These are phyloP conservation scores for Scolecobasidium constrictum DNA, from an alignment of 2,329 filamentous ascomycete species.

Conservation along the genomic window DNA sequence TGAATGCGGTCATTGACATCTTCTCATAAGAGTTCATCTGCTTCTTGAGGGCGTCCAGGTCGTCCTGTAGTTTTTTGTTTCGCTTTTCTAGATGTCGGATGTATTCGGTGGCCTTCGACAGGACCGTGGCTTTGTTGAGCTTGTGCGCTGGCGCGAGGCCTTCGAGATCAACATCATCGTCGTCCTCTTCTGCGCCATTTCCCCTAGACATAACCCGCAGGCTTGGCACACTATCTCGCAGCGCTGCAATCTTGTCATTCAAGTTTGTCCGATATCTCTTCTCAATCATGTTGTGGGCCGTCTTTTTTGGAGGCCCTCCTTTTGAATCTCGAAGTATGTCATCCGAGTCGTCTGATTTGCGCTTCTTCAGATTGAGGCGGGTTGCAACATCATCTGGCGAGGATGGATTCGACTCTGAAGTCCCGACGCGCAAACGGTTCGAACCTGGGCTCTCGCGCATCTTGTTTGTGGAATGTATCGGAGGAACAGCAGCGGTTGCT, in stretches of 20 bases:
- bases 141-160: constrained; percentile 73
- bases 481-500: constrained; percentile 14
- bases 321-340: constrained; percentile 17
- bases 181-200: constrained; percentile 48
- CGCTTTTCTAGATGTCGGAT: constrained; percentile 89
- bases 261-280: constrained; percentile 93
- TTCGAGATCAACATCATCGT: constrained; percentile 67
- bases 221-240: constrained; percentile 86
- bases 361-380: constrained; percentile 39
- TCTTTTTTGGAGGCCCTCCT: constrained; percentile 55
- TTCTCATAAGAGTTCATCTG: constrained; percentile 57
- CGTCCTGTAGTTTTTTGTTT: constrained; percentile 69
- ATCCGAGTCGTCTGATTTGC: constrained; percentile 50
- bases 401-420: constrained; percentile 40
- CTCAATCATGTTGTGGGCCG: constrained; percentile 96
- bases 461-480: constrained; percentile 18
- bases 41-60: constrained; percentile 69
- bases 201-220: constrained; percentile 66
- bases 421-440: constrained; percentile 20
- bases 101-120: constrained; percentile 94
- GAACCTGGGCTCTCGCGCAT: constrained; percentile 27
- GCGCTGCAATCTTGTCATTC: constrained; percentile 90
- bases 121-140: constrained; percentile 91
- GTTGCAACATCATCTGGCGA: constrained; percentile 42
- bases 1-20: constrained; percentile 50